A percentile compares a stretch with the other conserved stretches of the same genome.
Evolutionary conservation across 1,284 basidiomycete species (phyloP).

Genomic region (Athelia psychrophila): DNA sequence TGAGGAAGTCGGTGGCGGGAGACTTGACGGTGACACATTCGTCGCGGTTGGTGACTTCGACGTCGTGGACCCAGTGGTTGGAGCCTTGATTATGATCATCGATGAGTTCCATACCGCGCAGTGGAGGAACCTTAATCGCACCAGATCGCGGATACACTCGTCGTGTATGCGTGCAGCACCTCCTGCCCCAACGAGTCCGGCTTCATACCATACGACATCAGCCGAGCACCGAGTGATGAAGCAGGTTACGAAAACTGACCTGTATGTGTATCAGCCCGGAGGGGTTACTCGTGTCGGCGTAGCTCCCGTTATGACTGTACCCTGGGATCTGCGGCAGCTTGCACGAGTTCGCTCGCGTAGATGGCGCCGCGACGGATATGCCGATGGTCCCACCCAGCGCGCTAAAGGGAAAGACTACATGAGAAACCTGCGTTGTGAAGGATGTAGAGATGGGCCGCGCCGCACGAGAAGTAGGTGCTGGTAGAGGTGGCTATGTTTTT

Average conservation of each 20-base stretch:
- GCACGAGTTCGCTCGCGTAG: constrained; percentile 12
- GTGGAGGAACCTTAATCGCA: too few species aligned
- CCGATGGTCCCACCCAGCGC: constrained; percentile 31
- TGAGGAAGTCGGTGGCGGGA: too few species aligned
- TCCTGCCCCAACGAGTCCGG: constrained; percentile 1
- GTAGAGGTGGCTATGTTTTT: too few species aligned
- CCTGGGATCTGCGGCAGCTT: constrained; percentile 8
- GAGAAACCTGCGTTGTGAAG: too few species aligned
- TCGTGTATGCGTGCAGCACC: constrained; percentile 12
- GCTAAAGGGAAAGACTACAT: constrained; percentile 4
- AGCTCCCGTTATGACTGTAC: constrained; percentile 2
- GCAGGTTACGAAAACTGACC: constrained; percentile 5
- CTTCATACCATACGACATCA: too few species aligned
- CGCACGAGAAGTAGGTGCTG: constrained; percentile 26
- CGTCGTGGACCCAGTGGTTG: too few species aligned
- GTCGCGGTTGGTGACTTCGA: too few species aligned
- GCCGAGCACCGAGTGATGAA: neutral
- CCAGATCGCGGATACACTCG: constrained; percentile 13
- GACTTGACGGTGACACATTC: too few species aligned
- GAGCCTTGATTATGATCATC: too few species aligned
- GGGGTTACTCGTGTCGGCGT: constrained; percentile 10
- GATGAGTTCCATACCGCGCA: too few species aligned
- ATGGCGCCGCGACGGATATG: constrained; percentile 23
- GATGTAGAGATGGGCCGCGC: constrained; percentile 11
- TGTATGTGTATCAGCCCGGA: constrained; percentile 14